Percentiles rank a stretch among this genome's conserved stretches.
These are phyloP conservation scores for Chenopodium quinoa DNA, from an alignment of 148 eudicot species.

Conservation along the genomic window DNA sequence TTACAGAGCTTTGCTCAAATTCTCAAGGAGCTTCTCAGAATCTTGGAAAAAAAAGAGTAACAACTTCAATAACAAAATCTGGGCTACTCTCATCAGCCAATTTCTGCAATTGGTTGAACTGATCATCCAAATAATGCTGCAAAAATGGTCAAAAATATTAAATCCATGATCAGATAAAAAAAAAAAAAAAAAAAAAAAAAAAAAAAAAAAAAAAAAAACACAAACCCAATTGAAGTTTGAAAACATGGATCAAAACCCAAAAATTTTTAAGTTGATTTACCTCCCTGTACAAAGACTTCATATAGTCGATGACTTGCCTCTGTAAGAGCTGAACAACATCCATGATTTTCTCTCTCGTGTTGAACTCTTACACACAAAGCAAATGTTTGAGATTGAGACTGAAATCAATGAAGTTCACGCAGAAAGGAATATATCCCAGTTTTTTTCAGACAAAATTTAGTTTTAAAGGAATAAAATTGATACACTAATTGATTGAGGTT, in stretches of 20 bases:
- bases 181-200: too few species aligned
- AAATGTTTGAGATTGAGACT: not conserved
- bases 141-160: not conserved
- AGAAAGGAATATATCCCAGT: too few species aligned
- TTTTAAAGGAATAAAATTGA: too few species aligned
- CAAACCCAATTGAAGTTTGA: not conserved
- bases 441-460: too few species aligned
- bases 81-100: slow-evolving; percentile 70
- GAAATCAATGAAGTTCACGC: too few species aligned
- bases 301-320: slow-evolving; percentile 39
- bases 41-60: slow-evolving; percentile 60
- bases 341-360: slow-evolving; percentile 24
- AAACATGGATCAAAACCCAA: slow-evolving; percentile 12
- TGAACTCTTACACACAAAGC: not conserved
- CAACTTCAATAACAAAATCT: slow-evolving; percentile 57
- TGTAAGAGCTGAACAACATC: slow-evolving; percentile 36
- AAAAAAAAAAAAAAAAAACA: too few species aligned
- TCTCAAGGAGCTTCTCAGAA: slow-evolving; percentile 55
- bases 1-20: slow-evolving; percentile 54
- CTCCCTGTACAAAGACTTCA: slow-evolving; percentile 34
- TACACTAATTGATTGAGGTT: too few species aligned
- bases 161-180: slow-evolving; percentile 10
- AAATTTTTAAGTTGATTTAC: slow-evolving; percentile 8
- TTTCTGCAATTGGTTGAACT: slow-evolving; percentile 57
- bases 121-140: slow-evolving; percentile 62